Evolutionary conservation across 345 rosid species (phyloP), one percentile per base, ranked within the genome.

Genomic region (Eucalyptus polyanthemos): DNA sequence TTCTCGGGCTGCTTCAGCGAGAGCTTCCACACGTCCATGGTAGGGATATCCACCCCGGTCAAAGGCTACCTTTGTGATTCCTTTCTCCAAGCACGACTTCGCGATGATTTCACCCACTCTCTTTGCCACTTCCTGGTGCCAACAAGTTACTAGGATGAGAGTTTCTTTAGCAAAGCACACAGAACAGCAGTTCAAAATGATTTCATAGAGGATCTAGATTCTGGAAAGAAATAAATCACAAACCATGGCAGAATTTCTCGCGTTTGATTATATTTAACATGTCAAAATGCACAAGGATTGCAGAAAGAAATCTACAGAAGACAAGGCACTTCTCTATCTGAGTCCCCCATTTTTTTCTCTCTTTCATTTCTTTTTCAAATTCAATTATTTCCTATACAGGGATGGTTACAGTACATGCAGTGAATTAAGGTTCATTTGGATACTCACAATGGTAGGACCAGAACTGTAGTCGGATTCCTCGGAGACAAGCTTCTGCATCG

Each of bases 41-140:
- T 97, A 97, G 42, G 95, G 98, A 88, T 95, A 97, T 47, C 99
- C 99, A 76, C 98, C 99, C 86, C 97, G 94, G 90, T 97, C 98
- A 81, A 97, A 97, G 29, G 98, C 98, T 49, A 97, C 99, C 91
- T 95, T 96, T 31, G 94, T 91, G 90, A 97, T 97, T 81, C 99
- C 99, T 93, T 96, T 95, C 94, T 97, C 99, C 93, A 97, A 89
- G 89, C 99, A 97, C 15, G 96, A 91, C 89, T 95, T 97, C 31
- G 98, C 99, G 83, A 97, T 94, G 49, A 88, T 88, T 93, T 95
- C 97, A 50, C 99, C 99, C n/a, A 97, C 93, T 92, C 88, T 96
- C 94, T 94, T 94, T 3, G 99, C 98, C 91, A 96, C 98, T 90
- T 98, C 99, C 99, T 97, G 93, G 89, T 81, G 86, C 90, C 93